Percentiles rank a stretch among this genome's conserved stretches.
phyloP scores from a whole-genome alignment of 305 asterid genomes.

The Ilex paraguariensis region DNA sequence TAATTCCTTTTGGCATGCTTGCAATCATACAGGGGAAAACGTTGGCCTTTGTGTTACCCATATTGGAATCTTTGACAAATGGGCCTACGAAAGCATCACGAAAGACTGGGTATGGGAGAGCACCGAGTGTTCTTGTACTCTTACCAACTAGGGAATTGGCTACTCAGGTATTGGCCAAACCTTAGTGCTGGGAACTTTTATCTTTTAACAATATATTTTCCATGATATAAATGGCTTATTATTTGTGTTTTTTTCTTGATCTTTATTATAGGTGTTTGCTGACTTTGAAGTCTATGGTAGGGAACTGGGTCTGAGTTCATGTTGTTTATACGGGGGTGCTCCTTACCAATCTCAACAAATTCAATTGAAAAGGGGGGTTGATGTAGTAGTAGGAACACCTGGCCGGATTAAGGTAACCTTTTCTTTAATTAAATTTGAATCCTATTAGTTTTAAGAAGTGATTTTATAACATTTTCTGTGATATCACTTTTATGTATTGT shows the following conservation, averaged over 20 bases:
- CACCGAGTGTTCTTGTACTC: conserved; percentile 90
- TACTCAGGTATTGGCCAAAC: conserved; percentile 25
- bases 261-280: conserved; percentile 45
- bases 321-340: conserved; percentile 87
- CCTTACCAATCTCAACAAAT: conserved; percentile 53
- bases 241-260: conserved; percentile 9
- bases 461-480: background rate
- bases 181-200: background rate
- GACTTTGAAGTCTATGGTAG: conserved; percentile 81
- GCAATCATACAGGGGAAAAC: conserved; percentile 67
- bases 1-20: background rate
- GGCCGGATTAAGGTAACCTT: conserved; percentile 80
- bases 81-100: conserved; percentile 53
- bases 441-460: background rate
- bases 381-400: conserved; percentile 80
- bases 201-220: background rate
- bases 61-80: conserved; percentile 76
- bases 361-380: conserved; percentile 76
- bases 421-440: background rate
- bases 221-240: background rate
- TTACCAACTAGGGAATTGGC: conserved; percentile 97
- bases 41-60: conserved; percentile 88
- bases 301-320: conserved; percentile 64
- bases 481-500: background rate
- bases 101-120: conserved; percentile 73